These are phyloP conservation scores for Ustulina deusta DNA, from an alignment of 2,329 filamentous ascomycete genomes.

Conservation along the genomic window DNA sequence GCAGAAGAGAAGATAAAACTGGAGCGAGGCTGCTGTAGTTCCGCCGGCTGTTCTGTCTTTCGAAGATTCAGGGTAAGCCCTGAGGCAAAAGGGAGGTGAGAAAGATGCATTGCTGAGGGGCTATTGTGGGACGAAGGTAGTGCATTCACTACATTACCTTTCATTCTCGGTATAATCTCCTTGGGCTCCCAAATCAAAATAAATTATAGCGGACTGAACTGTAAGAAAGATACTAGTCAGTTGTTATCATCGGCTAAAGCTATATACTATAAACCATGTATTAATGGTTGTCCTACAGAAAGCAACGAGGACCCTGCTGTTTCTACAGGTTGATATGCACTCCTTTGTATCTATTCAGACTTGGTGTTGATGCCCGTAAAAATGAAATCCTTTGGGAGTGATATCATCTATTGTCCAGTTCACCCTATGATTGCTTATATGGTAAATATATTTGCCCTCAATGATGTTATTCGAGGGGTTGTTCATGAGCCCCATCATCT, in stretches of 20 bases:
- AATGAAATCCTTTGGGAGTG: neutral
- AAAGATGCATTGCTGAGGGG: neutral
- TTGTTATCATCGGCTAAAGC: too few relatives aligned
- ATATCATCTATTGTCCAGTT: neutral
- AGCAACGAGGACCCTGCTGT: neutral
- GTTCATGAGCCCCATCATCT: neutral
- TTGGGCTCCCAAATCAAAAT: neutral
- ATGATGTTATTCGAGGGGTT: neutral
- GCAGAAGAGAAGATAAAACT: neutral
- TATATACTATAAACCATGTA: neutral
- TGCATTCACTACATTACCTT: neutral
- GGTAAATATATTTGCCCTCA: neutral
- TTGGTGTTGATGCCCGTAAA: neutral
- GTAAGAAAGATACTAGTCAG: neutral
- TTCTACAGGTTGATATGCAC: neutral
- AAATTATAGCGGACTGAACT: neutral
- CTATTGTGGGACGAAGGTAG: neutral
- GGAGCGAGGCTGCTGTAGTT: neutral
- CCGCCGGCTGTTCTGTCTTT: neutral
- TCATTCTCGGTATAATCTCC: neutral
- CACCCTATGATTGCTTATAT: neutral
- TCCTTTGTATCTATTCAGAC: neutral
- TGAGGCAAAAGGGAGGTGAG: neutral
- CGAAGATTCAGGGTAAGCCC: neutral
- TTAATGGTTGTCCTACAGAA: neutral